Percentiles rank a stretch among this genome's conserved stretches.
Conservation (phyloP, 2,329 filamentous ascomycete genomes). For the Cladosporium halotolerans region DNA sequence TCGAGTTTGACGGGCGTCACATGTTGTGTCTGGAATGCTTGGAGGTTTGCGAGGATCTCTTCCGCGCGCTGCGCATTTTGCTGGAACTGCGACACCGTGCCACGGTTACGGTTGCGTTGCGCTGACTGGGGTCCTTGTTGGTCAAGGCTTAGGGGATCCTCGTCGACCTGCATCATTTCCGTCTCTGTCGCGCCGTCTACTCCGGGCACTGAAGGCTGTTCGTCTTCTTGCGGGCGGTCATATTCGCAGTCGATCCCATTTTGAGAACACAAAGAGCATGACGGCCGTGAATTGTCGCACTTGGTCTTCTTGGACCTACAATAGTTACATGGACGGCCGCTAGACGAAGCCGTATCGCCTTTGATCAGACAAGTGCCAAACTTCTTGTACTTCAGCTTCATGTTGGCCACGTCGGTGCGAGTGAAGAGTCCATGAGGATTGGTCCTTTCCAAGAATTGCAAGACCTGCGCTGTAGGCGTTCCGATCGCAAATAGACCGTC, state of each 20-base stretch:
- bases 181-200: background rate
- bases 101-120: background rate
- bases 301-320: constrained; percentile 26
- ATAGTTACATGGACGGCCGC: constrained; percentile 17
- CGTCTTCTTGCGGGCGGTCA: background rate
- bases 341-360: constrained; percentile 8
- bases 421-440: constrained; percentile 30
- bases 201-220: background rate
- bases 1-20: constrained; percentile 22
- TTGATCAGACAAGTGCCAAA: constrained; percentile 25
- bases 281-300: constrained; percentile 24
- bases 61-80: constrained; percentile 4
- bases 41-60: constrained; percentile 17
- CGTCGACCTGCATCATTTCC: background rate
- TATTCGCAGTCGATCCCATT: constrained; percentile 21
- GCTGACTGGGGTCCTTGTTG: background rate
- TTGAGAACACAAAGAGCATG: constrained; percentile 21
- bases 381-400: constrained; percentile 31
- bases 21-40: constrained; percentile 24
- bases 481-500: constrained; percentile 29
- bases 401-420: constrained; percentile 30
- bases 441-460: constrained; percentile 27
- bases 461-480: constrained; percentile 26
- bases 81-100: background rate
- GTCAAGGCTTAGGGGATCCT: background rate